Conservation (phyloP, 805 yeast species). For the Starmera amethionina region DNA sequence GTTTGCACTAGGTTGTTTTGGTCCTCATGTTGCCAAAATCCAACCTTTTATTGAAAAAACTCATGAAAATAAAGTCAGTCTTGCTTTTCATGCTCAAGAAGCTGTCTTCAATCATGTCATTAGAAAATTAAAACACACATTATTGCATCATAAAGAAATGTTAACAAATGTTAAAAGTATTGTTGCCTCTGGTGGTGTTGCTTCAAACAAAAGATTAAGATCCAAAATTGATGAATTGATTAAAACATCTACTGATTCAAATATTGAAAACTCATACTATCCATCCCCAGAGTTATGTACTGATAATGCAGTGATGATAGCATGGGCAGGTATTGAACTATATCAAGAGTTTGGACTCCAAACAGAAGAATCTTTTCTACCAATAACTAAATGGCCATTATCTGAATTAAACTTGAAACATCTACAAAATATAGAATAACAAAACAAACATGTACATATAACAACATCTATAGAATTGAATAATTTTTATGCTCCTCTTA, state of each 20-base stretch:
- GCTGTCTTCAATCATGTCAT: slow-evolving; percentile 65
- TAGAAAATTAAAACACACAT: slow-evolving; percentile 47
- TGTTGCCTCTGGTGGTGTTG: slow-evolving; percentile 93
- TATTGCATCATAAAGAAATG: slow-evolving; percentile 29
- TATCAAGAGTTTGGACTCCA: slow-evolving; percentile 36
- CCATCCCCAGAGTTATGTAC: slow-evolving; percentile 74
- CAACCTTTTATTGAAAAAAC: slow-evolving; percentile 14
- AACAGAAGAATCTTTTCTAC: slow-evolving; percentile 47
- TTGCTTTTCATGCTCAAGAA: slow-evolving; percentile 54
- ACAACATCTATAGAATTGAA: background rate
- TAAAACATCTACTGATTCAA: slow-evolving; percentile 2
- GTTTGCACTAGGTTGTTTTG: slow-evolving; percentile 75
- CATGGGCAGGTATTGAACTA: slow-evolving; percentile 91
- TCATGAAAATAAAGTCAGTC: slow-evolving; percentile 24
- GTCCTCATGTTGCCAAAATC: slow-evolving; percentile 34
- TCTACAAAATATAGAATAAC: slow-evolving; percentile 1
- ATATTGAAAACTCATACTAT: slow-evolving; percentile 39
- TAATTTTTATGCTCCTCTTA: slow-evolving; percentile 19
- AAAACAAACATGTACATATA: slow-evolving; percentile 1
- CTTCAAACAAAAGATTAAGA: slow-evolving; percentile 57
- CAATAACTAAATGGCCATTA: slow-evolving; percentile 79
- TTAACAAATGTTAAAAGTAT: slow-evolving; percentile 39
- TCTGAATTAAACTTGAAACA: slow-evolving; percentile 26
- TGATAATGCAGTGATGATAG: slow-evolving; percentile 95
- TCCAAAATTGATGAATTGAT: slow-evolving; percentile 32